Base-by-base conservation (phyloP, 129 eudicot genomes). In the Lactuca saligna region DNA sequence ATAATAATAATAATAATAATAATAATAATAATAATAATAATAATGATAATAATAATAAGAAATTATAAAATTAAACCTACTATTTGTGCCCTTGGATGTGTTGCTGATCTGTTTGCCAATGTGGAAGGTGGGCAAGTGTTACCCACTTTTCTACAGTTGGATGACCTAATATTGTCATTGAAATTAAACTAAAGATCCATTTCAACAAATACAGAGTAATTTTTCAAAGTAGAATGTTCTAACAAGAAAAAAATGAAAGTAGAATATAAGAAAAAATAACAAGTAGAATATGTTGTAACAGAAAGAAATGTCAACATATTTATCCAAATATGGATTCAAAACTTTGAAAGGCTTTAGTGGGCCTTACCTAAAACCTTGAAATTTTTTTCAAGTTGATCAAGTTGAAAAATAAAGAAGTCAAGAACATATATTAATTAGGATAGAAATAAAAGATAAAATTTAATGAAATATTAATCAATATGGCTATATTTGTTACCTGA, bases 71-170 rank as follows among this genome's bases (percentile, higher is more conserved):
- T 32, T 70, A 14, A 78, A 75, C 91, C 63, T 78, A 94, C 99
- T 89, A 89, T 72, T 87, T 94, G 81, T 74, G 99, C 63, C 86
- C 90, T 85, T 94, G 99, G 46, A 94, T 94, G 62, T 83, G 99
- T 78, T 87, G 96, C 57, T 55, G 60, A 75, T 94, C 93, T 53
- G 82, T 59, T 44, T 83, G 97, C 99, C 99, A 94, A 74, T 89
- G 99, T 56, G 99, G 99, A 70, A 94, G 96, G 79, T 85, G 70
- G 58, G 83, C 97, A 33, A 94, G 97, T 57, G 84, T 81, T 50
- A 97, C 93, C 99, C 99, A 94, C 78, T 94, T 94, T 32, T 94
- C 97, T 69, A 61, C 80, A 0, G 99, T 89, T 48, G 99, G 99
- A 80, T 89, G 97, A 73, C 99, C 97, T 93, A 79, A 62, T 60